Percentiles rank a stretch among this genome's conserved stretches.
These are phyloP conservation scores for Colletotrichum camelliae DNA, from an alignment of 2,329 filamentous ascomycete species.

Conservation along the genomic window DNA sequence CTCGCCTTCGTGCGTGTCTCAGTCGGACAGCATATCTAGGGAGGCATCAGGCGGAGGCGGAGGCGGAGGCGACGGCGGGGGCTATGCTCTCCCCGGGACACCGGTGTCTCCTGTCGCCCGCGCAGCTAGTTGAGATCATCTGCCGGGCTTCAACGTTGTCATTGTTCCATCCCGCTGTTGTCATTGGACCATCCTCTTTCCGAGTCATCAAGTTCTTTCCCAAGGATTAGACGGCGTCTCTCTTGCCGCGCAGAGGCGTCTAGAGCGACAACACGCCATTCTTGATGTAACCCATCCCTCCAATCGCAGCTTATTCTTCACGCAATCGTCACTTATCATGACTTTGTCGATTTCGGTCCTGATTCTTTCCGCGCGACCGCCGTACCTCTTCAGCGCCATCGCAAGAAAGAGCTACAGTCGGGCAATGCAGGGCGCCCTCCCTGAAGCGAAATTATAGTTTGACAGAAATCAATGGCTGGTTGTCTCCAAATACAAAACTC, in stretches of 20 bases:
- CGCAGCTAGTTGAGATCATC: neutral
- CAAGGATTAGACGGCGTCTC: neutral
- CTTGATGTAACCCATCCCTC: neutral
- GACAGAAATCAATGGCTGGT: neutral
- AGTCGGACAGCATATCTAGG: neutral
- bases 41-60: neutral
- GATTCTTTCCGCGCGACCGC: neutral
- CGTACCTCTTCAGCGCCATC: neutral
- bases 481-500: neutral
- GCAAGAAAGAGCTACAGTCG: neutral
- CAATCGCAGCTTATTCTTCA: neutral
- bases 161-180: neutral
- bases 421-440: neutral
- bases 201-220: neutral
- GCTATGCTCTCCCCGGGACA: neutral
- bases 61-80: neutral
- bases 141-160: neutral
- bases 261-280: neutral
- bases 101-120: neutral
- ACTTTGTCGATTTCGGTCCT: neutral
- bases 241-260: neutral
- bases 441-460: neutral
- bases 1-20: conserved; percentile 2
- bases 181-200: neutral
- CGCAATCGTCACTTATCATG: neutral